Conservation (phyloP, 768 basidiomycete species). For the Lyophyllum semitale region DNA sequence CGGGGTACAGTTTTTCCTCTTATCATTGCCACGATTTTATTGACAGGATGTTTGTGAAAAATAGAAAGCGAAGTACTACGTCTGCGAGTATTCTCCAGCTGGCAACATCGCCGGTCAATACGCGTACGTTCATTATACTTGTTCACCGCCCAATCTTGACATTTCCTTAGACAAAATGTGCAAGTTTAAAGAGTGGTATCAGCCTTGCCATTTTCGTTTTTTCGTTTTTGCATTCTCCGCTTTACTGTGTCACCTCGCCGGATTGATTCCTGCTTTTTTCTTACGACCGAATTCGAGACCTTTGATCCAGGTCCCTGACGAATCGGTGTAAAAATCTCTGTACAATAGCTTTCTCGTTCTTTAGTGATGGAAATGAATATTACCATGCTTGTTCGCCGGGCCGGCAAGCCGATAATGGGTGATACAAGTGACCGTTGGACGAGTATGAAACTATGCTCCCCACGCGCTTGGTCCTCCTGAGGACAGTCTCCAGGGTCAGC, state of each 20-base stretch:
- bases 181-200: constrained; percentile 32
- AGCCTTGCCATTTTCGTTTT: constrained; percentile 3
- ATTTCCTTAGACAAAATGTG: constrained; percentile 41
- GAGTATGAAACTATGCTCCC: constrained; percentile 35
- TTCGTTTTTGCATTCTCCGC: constrained; percentile 6
- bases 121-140: constrained; percentile 41
- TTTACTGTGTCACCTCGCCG: constrained; percentile 3
- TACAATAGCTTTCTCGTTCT: neutral
- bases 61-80: constrained; percentile 59
- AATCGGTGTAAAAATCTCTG: neutral
- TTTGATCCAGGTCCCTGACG: neutral
- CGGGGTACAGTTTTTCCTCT: constrained; percentile 43
- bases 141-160: neutral
- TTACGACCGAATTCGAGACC: neutral
- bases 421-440: neutral
- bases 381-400: constrained; percentile 2
- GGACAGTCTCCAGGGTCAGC: constrained; percentile 53
- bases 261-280: constrained; percentile 15
- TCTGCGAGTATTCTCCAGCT: constrained; percentile 68
- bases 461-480: constrained; percentile 30
- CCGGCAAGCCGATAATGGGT: constrained; percentile 5
- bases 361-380: constrained; percentile 1
- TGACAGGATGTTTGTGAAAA: constrained; percentile 5
- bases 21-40: neutral
- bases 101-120: constrained; percentile 70